Evolutionary conservation across 371 early-diverging fungal species (phyloP), one percentile per base, ranked within the genome.

Genomic region (Apophysomyces trapeziformis): DNA sequence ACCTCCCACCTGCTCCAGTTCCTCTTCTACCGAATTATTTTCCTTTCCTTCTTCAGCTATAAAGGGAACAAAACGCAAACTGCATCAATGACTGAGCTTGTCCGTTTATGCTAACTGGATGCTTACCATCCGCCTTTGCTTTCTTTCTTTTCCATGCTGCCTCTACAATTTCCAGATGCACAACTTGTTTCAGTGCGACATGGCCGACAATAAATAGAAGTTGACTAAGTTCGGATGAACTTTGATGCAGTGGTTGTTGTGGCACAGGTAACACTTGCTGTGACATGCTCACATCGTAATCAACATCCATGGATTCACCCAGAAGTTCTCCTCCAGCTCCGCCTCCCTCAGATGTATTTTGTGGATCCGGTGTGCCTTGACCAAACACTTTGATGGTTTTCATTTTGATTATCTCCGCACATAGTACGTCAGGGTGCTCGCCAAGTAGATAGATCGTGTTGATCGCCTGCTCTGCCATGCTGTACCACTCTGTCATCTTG

Each of bases 201-300:
- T 98, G 99, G 0, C 99, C 98, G 18, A 95, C 92, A 18, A 96
- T 79, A 66, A 98, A 98, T 41, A 95, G 75, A 7, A 98, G 77
- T 60, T 96, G 92, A 61, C 90, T 87, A 1, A 98, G 85, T 39
- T 89, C 90, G 67, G 87, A 85, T 9, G 95, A 75, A 58, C 88
- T 85, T 58, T 79, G 73, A 54, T 73, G 66, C 56, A 85, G 32
- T 58, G 75, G 69, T 56, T 76, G 65, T 71, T 76, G 69, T 36
- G 72, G 71, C 7, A 60, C 62, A 7, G 67, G 70, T 12, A 72
- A 59, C 7, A 50, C 68, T 54, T 68, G 67, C 32, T 72, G 77
- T 13, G 69, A 70, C 67, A 65, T 57, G 62, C 68, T 75, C 56
- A 65, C 67, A 61, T 77, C 78, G 46, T 77, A 77, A 12, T 80